Evolutionary conservation across 768 basidiomycete species (phyloP).

Genomic region (Gloeophyllum trabeum): DNA sequence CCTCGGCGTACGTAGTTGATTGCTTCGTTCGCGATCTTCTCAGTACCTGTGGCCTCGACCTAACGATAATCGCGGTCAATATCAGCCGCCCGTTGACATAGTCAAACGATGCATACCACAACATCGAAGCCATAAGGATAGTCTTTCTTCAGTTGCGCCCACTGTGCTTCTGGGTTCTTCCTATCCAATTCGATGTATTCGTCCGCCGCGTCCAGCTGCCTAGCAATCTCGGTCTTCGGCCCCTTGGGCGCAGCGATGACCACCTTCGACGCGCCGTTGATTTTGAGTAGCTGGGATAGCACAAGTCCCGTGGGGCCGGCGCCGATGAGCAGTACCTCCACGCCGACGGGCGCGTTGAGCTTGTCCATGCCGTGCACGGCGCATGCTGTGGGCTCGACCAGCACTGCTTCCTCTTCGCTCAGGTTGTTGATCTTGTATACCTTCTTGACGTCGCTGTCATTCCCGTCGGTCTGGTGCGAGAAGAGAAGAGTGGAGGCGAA

Average conservation of each 20-base stretch:
- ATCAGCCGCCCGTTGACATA: no score
- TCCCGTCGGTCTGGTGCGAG: neutral
- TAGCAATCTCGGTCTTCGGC: constrained; percentile 82
- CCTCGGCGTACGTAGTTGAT: constrained; percentile 86
- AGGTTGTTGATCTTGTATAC: constrained; percentile 29
- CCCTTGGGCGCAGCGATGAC: constrained; percentile 87
- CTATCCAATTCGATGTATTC: constrained; percentile 83
- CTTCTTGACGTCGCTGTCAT: constrained; percentile 20
- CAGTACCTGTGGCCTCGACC: constrained; percentile 71
- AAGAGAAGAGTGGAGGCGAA: neutral
- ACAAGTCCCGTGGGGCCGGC: constrained; percentile 12
- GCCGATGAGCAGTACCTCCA: constrained; percentile 28
- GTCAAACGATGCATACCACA: constrained; percentile 29
- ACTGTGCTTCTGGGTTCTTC: constrained; percentile 62
- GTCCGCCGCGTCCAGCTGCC: constrained; percentile 67
- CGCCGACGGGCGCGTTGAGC: constrained; percentile 26
- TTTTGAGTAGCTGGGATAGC: constrained; percentile 36
- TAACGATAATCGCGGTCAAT: constrained; percentile 7
- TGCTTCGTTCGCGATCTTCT: constrained; percentile 76
- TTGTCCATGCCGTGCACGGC: constrained; percentile 35
- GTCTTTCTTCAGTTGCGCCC: constrained; percentile 68
- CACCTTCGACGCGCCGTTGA: constrained; percentile 73
- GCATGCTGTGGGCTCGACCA: constrained; percentile 30
- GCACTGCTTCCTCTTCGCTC: constrained; percentile 27
- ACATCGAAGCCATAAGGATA: constrained; percentile 87